Conservation (phyloP, 768 basidiomycete species). For the Naematelia encephala region DNA sequence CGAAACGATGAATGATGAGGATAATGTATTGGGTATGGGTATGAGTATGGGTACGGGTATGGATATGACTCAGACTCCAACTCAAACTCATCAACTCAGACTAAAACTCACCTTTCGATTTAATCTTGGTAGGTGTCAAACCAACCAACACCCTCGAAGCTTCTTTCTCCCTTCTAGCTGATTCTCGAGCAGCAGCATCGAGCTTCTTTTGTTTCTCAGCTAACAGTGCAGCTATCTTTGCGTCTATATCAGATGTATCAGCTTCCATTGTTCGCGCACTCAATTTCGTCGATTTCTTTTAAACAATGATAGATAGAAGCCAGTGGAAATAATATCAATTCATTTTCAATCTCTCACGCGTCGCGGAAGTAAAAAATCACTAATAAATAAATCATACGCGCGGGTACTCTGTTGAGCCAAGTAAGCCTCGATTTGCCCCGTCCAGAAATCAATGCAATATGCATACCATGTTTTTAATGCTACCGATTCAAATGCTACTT, state of each 20-base stretch:
- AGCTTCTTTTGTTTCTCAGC: constrained; percentile 14
- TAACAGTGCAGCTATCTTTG: constrained; percentile 35
- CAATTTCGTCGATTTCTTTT: not conserved
- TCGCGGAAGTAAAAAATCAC: not conserved
- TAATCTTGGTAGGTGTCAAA: constrained; percentile 36
- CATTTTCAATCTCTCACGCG: too few relatives aligned
- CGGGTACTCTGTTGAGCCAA: too few relatives aligned
- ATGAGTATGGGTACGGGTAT: not conserved
- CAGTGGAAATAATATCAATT: constrained; percentile 6
- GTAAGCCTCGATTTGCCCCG: not conserved
- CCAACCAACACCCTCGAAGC: constrained; percentile 36
- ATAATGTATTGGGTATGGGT: constrained; percentile 6
- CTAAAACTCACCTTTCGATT: too few relatives aligned
- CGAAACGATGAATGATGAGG: constrained; percentile 4
- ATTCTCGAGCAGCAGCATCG: constrained; percentile 14
- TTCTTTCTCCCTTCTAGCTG: constrained; percentile 21
- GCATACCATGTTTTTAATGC: not conserved
- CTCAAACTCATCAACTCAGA: too few relatives aligned
- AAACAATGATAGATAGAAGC: not conserved
- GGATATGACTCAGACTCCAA: constrained; percentile 11
- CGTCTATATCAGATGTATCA: constrained; percentile 33
- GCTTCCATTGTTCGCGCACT: constrained; percentile 16
- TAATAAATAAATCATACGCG: not conserved
- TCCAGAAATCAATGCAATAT: not conserved
- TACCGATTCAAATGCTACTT: not conserved